These are phyloP conservation scores for Coffea canephora DNA, from an alignment of 257 asterid genomes.

Conservation along the genomic window DNA sequence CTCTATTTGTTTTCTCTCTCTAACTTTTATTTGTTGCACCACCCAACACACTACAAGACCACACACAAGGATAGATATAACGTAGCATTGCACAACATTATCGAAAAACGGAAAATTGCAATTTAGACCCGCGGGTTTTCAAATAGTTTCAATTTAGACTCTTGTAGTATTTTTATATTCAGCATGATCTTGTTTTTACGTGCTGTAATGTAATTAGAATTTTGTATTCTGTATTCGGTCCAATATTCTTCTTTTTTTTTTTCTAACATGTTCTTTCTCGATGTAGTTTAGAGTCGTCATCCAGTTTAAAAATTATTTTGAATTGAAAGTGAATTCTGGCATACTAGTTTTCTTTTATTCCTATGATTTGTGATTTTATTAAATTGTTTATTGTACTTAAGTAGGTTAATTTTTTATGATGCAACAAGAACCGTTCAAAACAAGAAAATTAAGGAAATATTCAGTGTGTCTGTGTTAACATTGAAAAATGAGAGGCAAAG, in stretches of 20 bases:
- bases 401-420: neutral
- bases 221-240: neutral
- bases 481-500: neutral
- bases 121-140: neutral
- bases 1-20: slow-evolving; percentile 48
- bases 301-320: too few relatives aligned
- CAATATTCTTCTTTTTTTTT: neutral
- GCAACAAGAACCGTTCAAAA: neutral
- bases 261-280: neutral
- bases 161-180: neutral
- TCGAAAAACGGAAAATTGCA: neutral
- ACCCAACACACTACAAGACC: slow-evolving; percentile 35
- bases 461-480: neutral
- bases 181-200: too few relatives aligned
- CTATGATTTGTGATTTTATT: too few relatives aligned
- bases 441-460: neutral
- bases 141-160: neutral
- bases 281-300: neutral
- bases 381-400: too few relatives aligned
- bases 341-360: neutral
- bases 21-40: slow-evolving; percentile 85
- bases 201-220: too few relatives aligned
- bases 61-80: slow-evolving; percentile 12
- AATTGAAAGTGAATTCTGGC: too few relatives aligned
- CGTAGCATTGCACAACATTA: neutral